Evolutionary conservation across 1,284 basidiomycete species (phyloP).

Genomic region (Lignosus rhinocerotis): DNA sequence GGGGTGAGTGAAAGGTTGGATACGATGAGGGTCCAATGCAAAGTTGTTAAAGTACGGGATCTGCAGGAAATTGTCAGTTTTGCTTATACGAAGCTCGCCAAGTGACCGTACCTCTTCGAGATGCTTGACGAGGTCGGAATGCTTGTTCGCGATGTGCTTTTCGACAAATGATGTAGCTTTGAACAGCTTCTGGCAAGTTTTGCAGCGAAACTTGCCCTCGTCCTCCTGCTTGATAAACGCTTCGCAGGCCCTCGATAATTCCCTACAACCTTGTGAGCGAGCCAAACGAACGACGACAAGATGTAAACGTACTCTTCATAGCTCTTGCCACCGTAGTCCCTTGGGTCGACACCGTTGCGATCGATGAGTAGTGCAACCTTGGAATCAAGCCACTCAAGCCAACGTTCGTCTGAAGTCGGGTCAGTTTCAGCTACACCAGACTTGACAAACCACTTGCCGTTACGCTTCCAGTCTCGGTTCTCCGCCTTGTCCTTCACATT

Average conservation of each 20-base stretch:
- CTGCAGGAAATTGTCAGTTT: constrained; percentile 40
- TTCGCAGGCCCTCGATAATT: constrained; percentile 76
- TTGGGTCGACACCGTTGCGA: constrained; percentile 76
- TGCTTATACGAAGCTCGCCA: not conserved
- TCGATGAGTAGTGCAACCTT: constrained; percentile 79
- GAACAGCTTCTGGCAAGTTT: constrained; percentile 93
- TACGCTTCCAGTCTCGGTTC: constrained; percentile 65
- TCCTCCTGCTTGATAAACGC: constrained; percentile 90
- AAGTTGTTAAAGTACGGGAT: constrained; percentile 91
- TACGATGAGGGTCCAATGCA: constrained; percentile 88
- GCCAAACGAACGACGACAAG: not conserved
- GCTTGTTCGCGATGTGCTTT: constrained; percentile 91
- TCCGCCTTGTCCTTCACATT: constrained; percentile 44
- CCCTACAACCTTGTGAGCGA: constrained; percentile 47
- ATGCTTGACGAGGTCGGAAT: constrained; percentile 74
- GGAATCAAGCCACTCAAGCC: constrained; percentile 85
- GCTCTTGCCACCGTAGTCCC: constrained; percentile 85
- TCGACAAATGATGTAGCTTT: constrained; percentile 94
- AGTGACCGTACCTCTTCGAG: constrained; percentile 70
- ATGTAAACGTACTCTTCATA: constrained; percentile 77
- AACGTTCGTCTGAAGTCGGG: constrained; percentile 68
- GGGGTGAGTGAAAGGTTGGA: constrained; percentile 82
- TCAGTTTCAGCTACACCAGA: not conserved
- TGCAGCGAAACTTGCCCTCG: constrained; percentile 93
- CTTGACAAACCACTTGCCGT: constrained; percentile 46